Base-by-base conservation (phyloP, 495 filamentous ascomycete genomes). In the Wilcoxina mikolae region DNA sequence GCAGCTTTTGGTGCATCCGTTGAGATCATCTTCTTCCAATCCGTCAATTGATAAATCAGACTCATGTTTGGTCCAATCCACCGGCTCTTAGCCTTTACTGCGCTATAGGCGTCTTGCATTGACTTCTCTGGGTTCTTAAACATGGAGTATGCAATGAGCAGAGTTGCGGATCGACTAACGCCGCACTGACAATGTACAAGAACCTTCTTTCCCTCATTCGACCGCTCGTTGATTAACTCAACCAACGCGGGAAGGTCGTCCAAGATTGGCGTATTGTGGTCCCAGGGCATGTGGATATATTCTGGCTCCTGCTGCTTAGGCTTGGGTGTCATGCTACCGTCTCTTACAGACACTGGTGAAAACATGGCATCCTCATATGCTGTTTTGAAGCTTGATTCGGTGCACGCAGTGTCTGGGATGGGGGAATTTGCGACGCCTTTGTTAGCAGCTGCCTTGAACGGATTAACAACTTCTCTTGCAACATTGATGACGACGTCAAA, bases 21-120 rank as follows among this genome's bases (percentile, higher is more conserved):
- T 3, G 74, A 60, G 7, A 87, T 69, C 57, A 80, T 77, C 58
- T 80, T 79, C 56, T 85, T 78, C 69, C 94, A 98, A 65, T 98
- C 91, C 35, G 93, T 90, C 48, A 98, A 73, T 67, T 91, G 90
- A 70, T 95, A 96, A 68, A 98, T 95, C 33, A 98, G 72, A 58
- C 85, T 87, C 91, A 98, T 98, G 65, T 98, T 98, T 1, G 91
- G 91, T 12, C 88, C 89, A 51, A 98, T 94, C 91, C 91, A 98
- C 58, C 77, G 79, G 65, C 90, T 95, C 64, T 85, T 83, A 41
- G 74, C 74, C 68, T 98, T 95, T 20, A 94, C 93, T 3, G 81
- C 75, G 65, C 88, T 78, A 64, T 98, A 98, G 53, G 90, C 88
- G 47, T 94, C 85, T 65, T 95, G 94, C 53, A 96, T 91, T 56